Base-by-base conservation (phyloP, 2,329 filamentous ascomycete species). In the Bertia moriformis region DNA sequence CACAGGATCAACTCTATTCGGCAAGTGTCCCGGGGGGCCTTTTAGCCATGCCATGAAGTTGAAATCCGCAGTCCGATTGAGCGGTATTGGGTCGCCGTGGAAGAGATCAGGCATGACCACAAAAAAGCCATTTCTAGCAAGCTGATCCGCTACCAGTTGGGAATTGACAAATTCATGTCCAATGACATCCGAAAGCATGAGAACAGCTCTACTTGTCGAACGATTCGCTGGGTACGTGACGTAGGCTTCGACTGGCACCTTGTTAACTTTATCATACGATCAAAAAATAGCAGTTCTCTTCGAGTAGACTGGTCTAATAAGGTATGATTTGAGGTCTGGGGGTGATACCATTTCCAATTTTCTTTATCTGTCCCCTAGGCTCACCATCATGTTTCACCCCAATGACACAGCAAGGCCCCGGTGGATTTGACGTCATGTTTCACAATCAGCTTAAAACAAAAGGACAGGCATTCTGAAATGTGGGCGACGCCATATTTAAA, bases 81-180 rank as follows among this genome's bases (percentile, higher is more conserved):
- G 55, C 1, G 61, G 60, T 39, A 77, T 62, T 12, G 70, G 59
- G 40, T 71, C 65, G 45, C 72, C 74, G 44, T 66, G 55, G 63
- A 83, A 81, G 38, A 83, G 60, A 53, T 84, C 79, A 2, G 78
- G 79, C 41, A 78, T 66, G 38, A 79, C 59, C 44, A 70, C 66
- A 39, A 79, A 63, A 59, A 80, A 83, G 46, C 78, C 78, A 46
- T 74, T 74, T 42, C 69, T 66, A 39, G 79, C 79, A 54, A 73
- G 78, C 48, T 73, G 67, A 59, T 84, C 79, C 48, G 75, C 77
- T 43, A 82, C 17, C 12, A 35, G 32, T 18, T 35, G 32, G 10
- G 32, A 17, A 15, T 35, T 35, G 32, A 35, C 17, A 15, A 17
- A 35, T 7, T 15, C 10, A 15, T 35, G 32, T 10, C 32, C 32